Evolutionary conservation across 208 protist genomes (phyloP).

Genomic region (Trypanosoma scelopori): DNA sequence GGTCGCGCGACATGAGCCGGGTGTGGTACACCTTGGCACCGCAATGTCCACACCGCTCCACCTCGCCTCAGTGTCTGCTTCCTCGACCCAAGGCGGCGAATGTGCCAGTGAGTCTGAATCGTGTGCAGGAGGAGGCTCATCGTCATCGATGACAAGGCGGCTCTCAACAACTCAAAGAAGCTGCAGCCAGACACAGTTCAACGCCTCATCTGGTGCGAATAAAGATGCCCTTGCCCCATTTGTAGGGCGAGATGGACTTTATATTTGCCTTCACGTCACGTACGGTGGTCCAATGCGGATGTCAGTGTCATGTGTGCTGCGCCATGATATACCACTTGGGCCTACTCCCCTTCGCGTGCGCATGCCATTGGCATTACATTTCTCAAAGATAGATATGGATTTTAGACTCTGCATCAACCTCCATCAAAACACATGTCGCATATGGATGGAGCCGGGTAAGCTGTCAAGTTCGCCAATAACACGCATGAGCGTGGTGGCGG

Average conservation of each 20-base stretch:
- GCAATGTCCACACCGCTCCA: too few species aligned
- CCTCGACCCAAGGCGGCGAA: neutral
- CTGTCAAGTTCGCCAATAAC: slow-evolving; percentile 66
- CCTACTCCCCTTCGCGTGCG: slow-evolving; percentile 47
- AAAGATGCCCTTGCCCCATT: slow-evolving; percentile 43
- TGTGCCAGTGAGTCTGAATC: slow-evolving; percentile 9
- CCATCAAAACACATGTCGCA: slow-evolving; percentile 41
- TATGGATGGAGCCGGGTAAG: slow-evolving; percentile 75
- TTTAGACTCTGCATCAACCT: slow-evolving; percentile 79
- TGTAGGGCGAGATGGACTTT: slow-evolving; percentile 57
- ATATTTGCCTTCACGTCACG: slow-evolving; percentile 75
- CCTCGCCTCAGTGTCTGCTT: neutral
- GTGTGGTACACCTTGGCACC: too few species aligned
- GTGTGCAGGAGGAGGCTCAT: neutral
- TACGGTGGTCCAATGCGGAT: slow-evolving; percentile 78
- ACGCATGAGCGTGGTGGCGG: slow-evolving; percentile 54
- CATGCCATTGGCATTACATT: slow-evolving; percentile 57
- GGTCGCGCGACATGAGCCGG: too few species aligned
- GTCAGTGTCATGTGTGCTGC: slow-evolving; percentile 44
- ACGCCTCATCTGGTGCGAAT: neutral
- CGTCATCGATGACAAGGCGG: neutral
- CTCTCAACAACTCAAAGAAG: neutral
- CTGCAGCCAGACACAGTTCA: neutral
- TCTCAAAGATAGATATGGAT: slow-evolving; percentile 74
- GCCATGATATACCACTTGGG: slow-evolving; percentile 52